Base-by-base conservation (phyloP, 2,329 filamentous ascomycete species). In the Penicillium occitanis region DNA sequence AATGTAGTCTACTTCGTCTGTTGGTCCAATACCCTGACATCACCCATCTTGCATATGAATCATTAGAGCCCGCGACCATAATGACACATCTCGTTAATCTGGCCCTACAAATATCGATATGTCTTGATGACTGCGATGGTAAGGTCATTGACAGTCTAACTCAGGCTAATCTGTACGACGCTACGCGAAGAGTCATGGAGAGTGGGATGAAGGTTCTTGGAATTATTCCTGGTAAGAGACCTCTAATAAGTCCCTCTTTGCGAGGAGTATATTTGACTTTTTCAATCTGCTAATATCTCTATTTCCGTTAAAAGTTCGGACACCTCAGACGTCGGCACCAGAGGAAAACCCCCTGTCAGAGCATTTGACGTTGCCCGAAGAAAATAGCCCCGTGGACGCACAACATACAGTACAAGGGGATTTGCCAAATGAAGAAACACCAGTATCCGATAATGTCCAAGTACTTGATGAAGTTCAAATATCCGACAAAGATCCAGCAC, bases 21-120 rank as follows among this genome's bases (percentile, higher is more conserved):
- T 35, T 62, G n/a, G n/a, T 33, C 30, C 60, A 62, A 33, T 62
- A n/a, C 17, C 60, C 60, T 19, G 30, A 62, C 3, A 48, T 62
- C 14, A 48, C 17, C 5, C 11, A 19, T 13, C 11, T 46, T 17
- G 60, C 46, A 14, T 51, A 25, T 28, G 42, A 62, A 22, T 35
- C 42, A 5, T 46, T 50, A 10, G 60, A 62, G 11, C 46, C 60
- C 3, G 25, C 60, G 7, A 51, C 44, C 5, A 40, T 62, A 25
- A 22, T 62, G 28, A 25, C 44, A 10, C 51, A 62, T 51, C 60
- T 62, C 5, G 11, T 35, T 19, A 62, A 33, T 6, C 11, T 62
- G 8, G 33, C 60, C 8, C 17, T n/a, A 13, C 60, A 62, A 22
- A 11, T 62, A 5, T 35, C 25, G 1, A 13, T 3, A 7, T 35